Evolutionary conservation across 371 early-diverging fungal genomes (phyloP).

Genomic region (Smittium mucronatum): DNA sequence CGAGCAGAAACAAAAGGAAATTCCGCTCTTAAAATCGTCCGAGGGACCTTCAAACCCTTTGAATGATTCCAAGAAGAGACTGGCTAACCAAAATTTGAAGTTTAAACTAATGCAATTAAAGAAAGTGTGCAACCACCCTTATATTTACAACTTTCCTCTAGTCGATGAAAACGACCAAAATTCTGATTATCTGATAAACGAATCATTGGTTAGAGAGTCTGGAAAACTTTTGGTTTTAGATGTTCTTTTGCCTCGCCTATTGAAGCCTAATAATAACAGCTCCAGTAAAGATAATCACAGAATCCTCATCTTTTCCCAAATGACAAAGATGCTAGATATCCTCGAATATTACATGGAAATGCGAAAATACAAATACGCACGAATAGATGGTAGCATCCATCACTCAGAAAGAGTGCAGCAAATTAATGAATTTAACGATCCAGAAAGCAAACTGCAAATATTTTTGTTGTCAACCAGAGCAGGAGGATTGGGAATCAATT

Average conservation of each 20-base stretch:
- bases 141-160: constrained; percentile 69
- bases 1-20: too few relatives aligned
- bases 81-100: constrained; percentile 39
- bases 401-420: constrained; percentile 67
- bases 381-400: constrained; percentile 84
- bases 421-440: constrained; percentile 49
- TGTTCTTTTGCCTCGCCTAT: constrained; percentile 61
- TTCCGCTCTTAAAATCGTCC: neutral
- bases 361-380: constrained; percentile 66
- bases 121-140: constrained; percentile 93
- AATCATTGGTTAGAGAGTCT: constrained; percentile 31
- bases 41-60: neutral
- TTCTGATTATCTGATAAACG: constrained; percentile 27
- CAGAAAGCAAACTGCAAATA: constrained; percentile 40
- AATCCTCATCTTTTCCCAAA: constrained; percentile 90
- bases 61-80: constrained; percentile 13
- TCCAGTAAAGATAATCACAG: constrained; percentile 51
- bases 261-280: constrained; percentile 17
- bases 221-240: constrained; percentile 86
- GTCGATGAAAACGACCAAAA: constrained; percentile 24
- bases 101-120: constrained; percentile 86
- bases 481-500: constrained; percentile 90
- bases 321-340: constrained; percentile 83
- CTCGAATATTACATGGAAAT: constrained; percentile 77
- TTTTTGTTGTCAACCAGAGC: constrained; percentile 96